These are phyloP conservation scores for Glarea lozoyensis DNA, from an alignment of 495 filamentous ascomycete species.

Conservation along the genomic window DNA sequence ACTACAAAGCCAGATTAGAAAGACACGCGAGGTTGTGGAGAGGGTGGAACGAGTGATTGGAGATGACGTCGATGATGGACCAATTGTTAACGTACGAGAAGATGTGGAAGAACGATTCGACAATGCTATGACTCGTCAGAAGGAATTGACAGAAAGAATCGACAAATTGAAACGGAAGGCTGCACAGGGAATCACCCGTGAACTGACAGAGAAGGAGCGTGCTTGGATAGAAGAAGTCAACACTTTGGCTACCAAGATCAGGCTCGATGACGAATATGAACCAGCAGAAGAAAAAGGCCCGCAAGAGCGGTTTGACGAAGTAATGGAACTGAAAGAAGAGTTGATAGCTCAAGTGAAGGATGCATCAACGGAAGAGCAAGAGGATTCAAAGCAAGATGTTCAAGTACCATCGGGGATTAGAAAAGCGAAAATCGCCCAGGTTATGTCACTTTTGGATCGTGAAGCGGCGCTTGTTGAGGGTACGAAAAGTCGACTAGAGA, in stretches of 20 bases:
- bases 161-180: constrained; percentile 56
- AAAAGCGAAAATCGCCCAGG: constrained; percentile 57
- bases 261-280: constrained; percentile 25
- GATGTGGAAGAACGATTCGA: constrained; percentile 53
- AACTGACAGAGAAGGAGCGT: constrained; percentile 66
- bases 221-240: constrained; percentile 59
- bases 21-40: constrained; percentile 55
- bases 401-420: constrained; percentile 59
- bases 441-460: constrained; percentile 62
- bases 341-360: constrained; percentile 42
- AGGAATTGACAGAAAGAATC: constrained; percentile 49
- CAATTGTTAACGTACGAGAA: constrained; percentile 33
- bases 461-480: constrained; percentile 51
- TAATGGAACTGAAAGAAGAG: constrained; percentile 35
- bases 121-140: constrained; percentile 47
- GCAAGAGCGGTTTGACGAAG: constrained; percentile 39
- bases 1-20: constrained; percentile 59
- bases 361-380: constrained; percentile 21
- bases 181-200: constrained; percentile 45
- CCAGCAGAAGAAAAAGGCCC: constrained; percentile 25
- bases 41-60: constrained; percentile 59
- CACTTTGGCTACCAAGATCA: constrained; percentile 32
- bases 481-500: constrained; percentile 42
- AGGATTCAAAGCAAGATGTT: constrained; percentile 17
- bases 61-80: constrained; percentile 41